Evolutionary conservation across 2,329 filamentous ascomycete genomes (phyloP).

Genomic region (Fusarium protoensiforme): DNA sequence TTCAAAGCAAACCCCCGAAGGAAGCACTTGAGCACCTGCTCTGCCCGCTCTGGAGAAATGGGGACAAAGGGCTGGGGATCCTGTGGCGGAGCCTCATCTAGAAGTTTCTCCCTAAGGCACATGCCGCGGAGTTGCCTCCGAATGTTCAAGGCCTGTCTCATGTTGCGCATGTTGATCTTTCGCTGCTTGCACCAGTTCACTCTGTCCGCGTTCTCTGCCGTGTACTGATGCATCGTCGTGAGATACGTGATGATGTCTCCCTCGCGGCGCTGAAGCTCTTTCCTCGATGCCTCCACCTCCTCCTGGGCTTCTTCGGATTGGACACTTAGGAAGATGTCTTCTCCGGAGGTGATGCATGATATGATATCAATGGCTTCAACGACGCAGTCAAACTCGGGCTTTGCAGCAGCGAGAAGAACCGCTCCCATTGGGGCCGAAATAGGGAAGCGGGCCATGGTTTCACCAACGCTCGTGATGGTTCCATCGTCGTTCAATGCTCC

Average conservation of each 20-base stretch:
- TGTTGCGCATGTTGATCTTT: constrained; percentile 68
- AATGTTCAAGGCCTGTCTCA: constrained; percentile 72
- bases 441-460: constrained; percentile 84
- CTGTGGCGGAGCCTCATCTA: constrained; percentile 56
- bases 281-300: constrained; percentile 63
- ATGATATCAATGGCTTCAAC: constrained; percentile 88
- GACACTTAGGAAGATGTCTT: constrained; percentile 71
- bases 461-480: constrained; percentile 77
- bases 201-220: constrained; percentile 65
- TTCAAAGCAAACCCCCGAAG: constrained; percentile 69
- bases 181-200: constrained; percentile 68
- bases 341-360: constrained; percentile 70
- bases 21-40: constrained; percentile 69
- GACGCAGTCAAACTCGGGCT: constrained; percentile 77
- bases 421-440: constrained; percentile 84
- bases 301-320: constrained; percentile 68
- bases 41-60: constrained; percentile 64
- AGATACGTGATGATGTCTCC: constrained; percentile 74
- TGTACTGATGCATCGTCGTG: constrained; percentile 71
- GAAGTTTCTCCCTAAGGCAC: constrained; percentile 63
- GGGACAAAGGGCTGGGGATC: constrained; percentile 69
- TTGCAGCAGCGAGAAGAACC: constrained; percentile 83
- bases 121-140: constrained; percentile 69
- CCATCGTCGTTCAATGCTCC: constrained; percentile 79
- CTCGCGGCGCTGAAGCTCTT: constrained; percentile 69